Evolutionary conservation across 2,329 filamentous ascomycete genomes (phyloP).

Genomic region (Venturia oleaginea): DNA sequence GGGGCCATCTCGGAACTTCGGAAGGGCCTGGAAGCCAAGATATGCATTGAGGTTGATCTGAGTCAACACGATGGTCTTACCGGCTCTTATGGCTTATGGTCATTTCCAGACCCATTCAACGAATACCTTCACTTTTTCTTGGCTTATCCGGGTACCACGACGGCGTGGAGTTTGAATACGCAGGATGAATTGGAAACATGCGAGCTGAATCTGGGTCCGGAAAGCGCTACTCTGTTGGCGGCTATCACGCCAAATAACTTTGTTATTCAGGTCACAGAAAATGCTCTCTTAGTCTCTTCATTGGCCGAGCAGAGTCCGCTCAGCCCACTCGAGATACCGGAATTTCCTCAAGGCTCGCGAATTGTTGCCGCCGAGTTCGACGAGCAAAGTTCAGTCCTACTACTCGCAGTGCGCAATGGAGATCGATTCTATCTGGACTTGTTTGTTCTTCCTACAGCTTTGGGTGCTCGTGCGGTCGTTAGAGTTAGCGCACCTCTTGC

Average conservation of each 20-base stretch:
- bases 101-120: neutral
- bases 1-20: constrained; percentile 37
- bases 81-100: constrained; percentile 22
- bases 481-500: neutral
- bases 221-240: neutral
- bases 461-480: neutral
- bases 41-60: constrained; percentile 20
- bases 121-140: constrained; percentile 6
- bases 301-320: neutral
- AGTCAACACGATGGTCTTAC: constrained; percentile 22
- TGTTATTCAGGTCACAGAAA: constrained; percentile 3
- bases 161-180: neutral
- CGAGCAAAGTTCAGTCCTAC: neutral
- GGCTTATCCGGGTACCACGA: constrained; percentile 10
- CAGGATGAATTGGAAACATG: neutral
- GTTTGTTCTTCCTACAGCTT: neutral
- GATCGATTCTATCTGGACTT: constrained; percentile 1
- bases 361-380: neutral
- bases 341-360: neutral
- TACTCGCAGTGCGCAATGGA: neutral
- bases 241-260: neutral
- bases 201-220: neutral
- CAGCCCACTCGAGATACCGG: neutral
- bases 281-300: neutral
- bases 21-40: constrained; percentile 30